Evolutionary conservation across 2,329 filamentous ascomycete genomes (phyloP), one percentile per base, ranked within the genome.

Genomic region (Alternaria arbusti): DNA sequence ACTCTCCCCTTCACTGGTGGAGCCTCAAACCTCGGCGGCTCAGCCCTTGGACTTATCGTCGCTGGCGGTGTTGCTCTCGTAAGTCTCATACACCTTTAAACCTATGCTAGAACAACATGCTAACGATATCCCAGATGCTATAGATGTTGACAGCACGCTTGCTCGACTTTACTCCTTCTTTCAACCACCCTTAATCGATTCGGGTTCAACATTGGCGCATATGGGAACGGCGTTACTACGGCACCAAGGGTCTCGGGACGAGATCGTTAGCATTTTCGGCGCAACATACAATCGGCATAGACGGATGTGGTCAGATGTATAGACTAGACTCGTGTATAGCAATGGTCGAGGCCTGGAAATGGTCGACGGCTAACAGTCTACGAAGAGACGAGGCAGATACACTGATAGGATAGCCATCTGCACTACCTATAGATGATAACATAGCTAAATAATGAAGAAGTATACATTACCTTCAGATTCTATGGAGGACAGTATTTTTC

Each of bases 31-130:
- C 57, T 72, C 36, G 67, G 71, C n/a, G 71, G 75, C 44, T 73
- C 70, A 12, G 72, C 70, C 43, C 54, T 78, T 43, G 75, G 72
- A n/a, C 50, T 74, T 30, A 28, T 78, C 44, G 57, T 78, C 30
- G 71, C 70, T 47, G 77, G 76, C 7, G 77, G 74, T 69, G 76
- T 75, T 65, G 77, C 74, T 59, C 25, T 79, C 57, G 71, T 78
- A 64, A 64, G 66, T 65, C 28, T 20, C 23, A 55, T 30, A n/a
- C 26, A 25, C 17, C 13, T 20, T 12, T 40, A 13, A 12, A 30
- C 5, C 1, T 12, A n/a, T 3, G 5, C 63, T 5, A 57, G 60
- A 64, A 44, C 54, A 1, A 17, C 3, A 52, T 26, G 6, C 64
- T 62, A 54, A 63, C 59, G 15, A 11, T 9, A 7, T 2, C 1